Percentiles rank a stretch among this genome's conserved stretches.
Conservation (phyloP, 106 monocot species). For the Vanilla planifolia region DNA sequence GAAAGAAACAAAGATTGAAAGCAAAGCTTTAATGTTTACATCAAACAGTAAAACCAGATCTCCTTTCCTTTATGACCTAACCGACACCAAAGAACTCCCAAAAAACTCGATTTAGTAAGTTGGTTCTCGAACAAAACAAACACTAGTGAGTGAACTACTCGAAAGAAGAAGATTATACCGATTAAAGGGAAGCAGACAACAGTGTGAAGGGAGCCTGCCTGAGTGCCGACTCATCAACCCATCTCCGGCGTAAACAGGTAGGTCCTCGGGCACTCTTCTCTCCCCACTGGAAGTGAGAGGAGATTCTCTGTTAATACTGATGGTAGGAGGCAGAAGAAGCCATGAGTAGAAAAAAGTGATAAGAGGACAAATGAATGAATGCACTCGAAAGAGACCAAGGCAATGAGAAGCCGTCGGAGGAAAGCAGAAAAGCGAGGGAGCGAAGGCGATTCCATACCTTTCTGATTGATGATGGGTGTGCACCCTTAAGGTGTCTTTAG, state of each 20-base stretch:
- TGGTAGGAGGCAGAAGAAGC: background rate
- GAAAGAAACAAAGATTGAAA: background rate
- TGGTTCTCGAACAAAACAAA: background rate
- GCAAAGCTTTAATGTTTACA: background rate
- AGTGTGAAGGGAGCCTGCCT: background rate
- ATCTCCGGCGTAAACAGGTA: background rate
- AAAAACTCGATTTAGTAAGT: too few species aligned
- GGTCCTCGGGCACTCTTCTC: background rate
- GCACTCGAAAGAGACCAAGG: conserved; percentile 1
- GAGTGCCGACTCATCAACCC: background rate
- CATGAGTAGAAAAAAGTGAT: background rate
- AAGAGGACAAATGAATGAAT: background rate
- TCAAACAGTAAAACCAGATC: background rate
- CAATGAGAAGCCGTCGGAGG: background rate
- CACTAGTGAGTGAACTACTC: background rate
- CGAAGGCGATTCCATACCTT: background rate
- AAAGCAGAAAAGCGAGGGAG: background rate
- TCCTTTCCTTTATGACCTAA: background rate
- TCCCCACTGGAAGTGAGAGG: background rate
- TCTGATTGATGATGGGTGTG: too few species aligned
- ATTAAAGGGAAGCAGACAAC: background rate
- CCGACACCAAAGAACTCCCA: background rate
- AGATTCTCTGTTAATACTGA: background rate
- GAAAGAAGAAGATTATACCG: background rate
- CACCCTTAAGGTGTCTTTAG: too few species aligned